phyloP scores from a whole-genome alignment of 2,329 filamentous ascomycete species.

The Colletotrichum liaoningense region DNA sequence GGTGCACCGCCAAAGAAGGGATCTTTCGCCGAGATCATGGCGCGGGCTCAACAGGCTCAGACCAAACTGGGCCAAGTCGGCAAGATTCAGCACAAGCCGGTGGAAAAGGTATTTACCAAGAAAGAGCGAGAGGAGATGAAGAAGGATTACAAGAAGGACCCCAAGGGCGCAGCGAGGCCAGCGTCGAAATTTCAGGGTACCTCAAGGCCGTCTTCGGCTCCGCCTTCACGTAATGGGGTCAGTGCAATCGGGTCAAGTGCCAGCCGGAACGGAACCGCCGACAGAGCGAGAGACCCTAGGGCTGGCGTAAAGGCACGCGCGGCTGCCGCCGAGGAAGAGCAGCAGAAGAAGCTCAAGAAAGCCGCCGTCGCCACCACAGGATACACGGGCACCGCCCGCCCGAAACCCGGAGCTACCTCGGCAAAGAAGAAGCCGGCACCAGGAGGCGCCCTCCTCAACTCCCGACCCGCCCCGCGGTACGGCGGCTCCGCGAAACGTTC shows the following conservation, averaged over 20 bases:
- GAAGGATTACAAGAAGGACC: conserved; percentile 52
- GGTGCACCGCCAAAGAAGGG: conserved; percentile 73
- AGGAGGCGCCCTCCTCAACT: conserved; percentile 54
- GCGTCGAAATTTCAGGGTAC: conserved; percentile 28
- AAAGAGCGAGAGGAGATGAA: conserved; percentile 62
- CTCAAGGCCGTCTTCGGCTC: conserved; percentile 8
- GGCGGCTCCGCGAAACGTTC: conserved; percentile 46
- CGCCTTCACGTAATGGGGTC: conserved; percentile 8
- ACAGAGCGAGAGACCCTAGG: conserved; percentile 40
- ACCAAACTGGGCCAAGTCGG: conserved; percentile 71
- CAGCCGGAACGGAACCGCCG: conserved; percentile 34
- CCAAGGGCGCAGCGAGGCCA: conserved; percentile 10
- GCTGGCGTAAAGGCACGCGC: conserved; percentile 26
- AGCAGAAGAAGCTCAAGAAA: conserved; percentile 71
- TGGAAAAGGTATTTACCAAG: conserved; percentile 71
- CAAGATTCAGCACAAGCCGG: conserved; percentile 80
- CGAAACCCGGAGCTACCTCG: conserved; percentile 57
- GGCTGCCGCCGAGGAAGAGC: conserved; percentile 45
- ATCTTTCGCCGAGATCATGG: conserved; percentile 80
- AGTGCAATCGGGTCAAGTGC: conserved; percentile 38
- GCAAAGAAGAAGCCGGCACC: conserved; percentile 47
- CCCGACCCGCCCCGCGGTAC: conserved; percentile 35
- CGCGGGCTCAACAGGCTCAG: conserved; percentile 76
- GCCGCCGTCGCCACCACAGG: conserved; percentile 71
- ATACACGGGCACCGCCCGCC: conserved; percentile 73